A percentile compares a stretch with the other conserved stretches of the same genome.
Conservation (phyloP, 129 eudicot species). For the Glebionis coronaria region DNA sequence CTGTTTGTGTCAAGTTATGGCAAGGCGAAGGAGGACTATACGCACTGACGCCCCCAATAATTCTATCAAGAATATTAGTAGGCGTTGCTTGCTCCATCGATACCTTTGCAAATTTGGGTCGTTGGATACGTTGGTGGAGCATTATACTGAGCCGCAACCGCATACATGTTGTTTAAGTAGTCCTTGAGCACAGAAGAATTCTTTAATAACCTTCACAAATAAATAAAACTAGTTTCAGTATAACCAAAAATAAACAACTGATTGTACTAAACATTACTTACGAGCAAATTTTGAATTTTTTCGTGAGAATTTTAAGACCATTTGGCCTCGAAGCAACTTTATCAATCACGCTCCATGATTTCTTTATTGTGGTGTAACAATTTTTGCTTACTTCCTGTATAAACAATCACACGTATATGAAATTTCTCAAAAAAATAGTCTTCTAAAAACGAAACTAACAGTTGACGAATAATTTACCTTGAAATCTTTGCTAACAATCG, state of each 20-base stretch:
- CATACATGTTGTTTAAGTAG: not conserved
- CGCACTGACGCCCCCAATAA: slow-evolving; percentile 45
- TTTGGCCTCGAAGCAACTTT: slow-evolving; percentile 51
- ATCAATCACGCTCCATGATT: slow-evolving; percentile 69
- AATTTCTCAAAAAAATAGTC: no score
- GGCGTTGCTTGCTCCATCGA: not conserved
- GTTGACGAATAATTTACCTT: slow-evolving; percentile 21
- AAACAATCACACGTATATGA: not conserved
- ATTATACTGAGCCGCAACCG: not conserved
- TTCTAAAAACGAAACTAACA: no score
- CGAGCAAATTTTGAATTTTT: slow-evolving; percentile 60
- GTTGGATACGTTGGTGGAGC: not conserved
- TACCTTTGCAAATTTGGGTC: not conserved
- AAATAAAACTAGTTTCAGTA: no score
- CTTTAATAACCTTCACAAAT: not conserved
- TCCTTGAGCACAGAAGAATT: not conserved
- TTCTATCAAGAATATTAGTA: slow-evolving; percentile 10
- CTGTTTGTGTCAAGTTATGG: slow-evolving; percentile 15
- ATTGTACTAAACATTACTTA: slow-evolving; percentile 20
- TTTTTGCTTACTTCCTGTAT: slow-evolving; percentile 54
- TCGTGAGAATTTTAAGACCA: slow-evolving; percentile 56
- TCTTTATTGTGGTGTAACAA: slow-evolving; percentile 53
- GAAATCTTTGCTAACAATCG: slow-evolving; percentile 53
- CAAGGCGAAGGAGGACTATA: slow-evolving; percentile 24
- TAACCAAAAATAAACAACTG: no score